phyloP scores from a whole-genome alignment of 768 basidiomycete genomes.

The Termitomyces sp. region DNA sequence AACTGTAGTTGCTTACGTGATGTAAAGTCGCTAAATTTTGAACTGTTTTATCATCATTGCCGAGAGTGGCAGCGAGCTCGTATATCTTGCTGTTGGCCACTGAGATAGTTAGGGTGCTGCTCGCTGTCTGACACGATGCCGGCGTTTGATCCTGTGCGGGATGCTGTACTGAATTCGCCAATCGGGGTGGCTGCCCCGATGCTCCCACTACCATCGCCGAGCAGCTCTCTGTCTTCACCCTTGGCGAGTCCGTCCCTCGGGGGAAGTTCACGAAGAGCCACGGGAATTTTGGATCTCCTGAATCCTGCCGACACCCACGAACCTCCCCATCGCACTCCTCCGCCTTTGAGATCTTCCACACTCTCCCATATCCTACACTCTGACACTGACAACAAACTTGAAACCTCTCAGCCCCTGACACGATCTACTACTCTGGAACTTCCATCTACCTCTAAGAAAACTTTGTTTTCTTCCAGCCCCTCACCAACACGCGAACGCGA shows the following conservation, averaged over 20 bases:
- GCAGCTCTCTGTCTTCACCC: constrained; percentile 28
- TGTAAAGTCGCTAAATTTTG: constrained; percentile 16
- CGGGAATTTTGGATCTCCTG: constrained; percentile 73
- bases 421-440: constrained; percentile 17
- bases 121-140: constrained; percentile 43
- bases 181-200: constrained; percentile 38
- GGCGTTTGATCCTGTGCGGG: constrained; percentile 82
- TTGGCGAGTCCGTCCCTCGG: constrained; percentile 43
- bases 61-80: constrained; percentile 17
- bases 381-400: constrained; percentile 30
- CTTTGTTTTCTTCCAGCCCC: constrained; percentile 20
- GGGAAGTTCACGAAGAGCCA: constrained; percentile 65
- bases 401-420: constrained; percentile 25
- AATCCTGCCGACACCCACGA: constrained; percentile 54
- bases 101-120: constrained; percentile 11
- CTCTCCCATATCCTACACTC: constrained; percentile 37
- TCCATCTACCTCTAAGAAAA: constrained; percentile 15
- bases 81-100: constrained; percentile 9
- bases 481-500: constrained; percentile 24
- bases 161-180: constrained; percentile 81
- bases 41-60: constrained; percentile 19
- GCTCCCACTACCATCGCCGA: constrained; percentile 21
- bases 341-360: constrained; percentile 37
- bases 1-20: constrained; percentile 21
- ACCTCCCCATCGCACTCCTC: constrained; percentile 22